Percentiles rank a stretch among this genome's conserved stretches.
These are phyloP conservation scores for Rhodotorula sp. DNA, from an alignment of 1,284 basidiomycete species.

Conservation along the genomic window DNA sequence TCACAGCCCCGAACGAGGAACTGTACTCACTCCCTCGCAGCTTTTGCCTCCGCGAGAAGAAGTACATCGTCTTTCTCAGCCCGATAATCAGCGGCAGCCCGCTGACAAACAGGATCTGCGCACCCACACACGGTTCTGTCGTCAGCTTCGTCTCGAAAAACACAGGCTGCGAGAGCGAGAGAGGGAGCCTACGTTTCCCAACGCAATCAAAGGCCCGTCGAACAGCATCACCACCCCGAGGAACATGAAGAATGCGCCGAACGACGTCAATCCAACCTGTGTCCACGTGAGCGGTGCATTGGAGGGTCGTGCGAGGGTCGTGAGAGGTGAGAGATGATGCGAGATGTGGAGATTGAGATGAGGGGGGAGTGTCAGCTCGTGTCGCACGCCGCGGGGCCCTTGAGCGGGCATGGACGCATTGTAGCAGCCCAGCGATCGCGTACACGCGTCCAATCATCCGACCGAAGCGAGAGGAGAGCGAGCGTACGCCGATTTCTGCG, in stretches of 20 bases:
- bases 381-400: no score
- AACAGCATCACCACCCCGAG: constrained; percentile 95
- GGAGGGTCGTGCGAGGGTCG: constrained; percentile 43
- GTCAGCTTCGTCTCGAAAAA: not conserved
- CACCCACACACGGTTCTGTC: not conserved
- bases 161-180: not conserved
- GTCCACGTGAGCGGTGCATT: no score
- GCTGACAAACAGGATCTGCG: constrained; percentile 82
- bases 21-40: constrained; percentile 67
- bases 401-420: not conserved
- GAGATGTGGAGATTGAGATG: not conserved
- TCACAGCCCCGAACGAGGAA: no score
- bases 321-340: not conserved
- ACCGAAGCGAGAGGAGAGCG: not conserved
- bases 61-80: constrained; percentile 80
- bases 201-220: constrained; percentile 91
- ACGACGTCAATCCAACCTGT: constrained; percentile 88
- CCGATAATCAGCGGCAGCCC: constrained; percentile 93
- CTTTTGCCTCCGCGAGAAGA: constrained; percentile 96
- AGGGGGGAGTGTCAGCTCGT: no score
- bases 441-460: no score
- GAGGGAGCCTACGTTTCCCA: constrained; percentile 71
- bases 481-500: constrained; percentile 69
- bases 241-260: constrained; percentile 93
- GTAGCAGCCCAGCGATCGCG: no score